Evolutionary conservation across 352 stramenopile species (phyloP).

Genomic region (Phytophthora multivora): DNA sequence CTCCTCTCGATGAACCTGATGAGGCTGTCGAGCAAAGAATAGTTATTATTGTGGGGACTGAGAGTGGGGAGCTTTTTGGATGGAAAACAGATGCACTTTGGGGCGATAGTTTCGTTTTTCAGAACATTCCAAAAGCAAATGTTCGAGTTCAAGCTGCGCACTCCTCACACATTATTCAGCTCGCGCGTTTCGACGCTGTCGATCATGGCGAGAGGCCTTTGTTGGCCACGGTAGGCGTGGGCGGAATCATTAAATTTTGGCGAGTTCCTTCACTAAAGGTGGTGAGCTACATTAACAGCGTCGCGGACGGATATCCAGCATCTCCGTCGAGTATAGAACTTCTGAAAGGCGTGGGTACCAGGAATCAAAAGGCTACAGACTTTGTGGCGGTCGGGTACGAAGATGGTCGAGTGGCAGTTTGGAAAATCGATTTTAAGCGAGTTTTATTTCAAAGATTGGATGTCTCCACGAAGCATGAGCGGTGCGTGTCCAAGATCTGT

Average conservation of each 20-base stretch:
- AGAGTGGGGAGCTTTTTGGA: slow-evolving; percentile 44
- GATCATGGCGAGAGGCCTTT: background rate
- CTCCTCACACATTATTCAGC: slow-evolving; percentile 54
- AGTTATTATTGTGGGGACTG: slow-evolving; percentile 42
- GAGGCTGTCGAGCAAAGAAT: background rate
- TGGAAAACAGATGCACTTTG: slow-evolving; percentile 32
- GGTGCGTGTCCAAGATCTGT: slow-evolving; percentile 44
- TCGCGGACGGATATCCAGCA: slow-evolving; percentile 24
- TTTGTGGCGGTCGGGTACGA: slow-evolving; percentile 54
- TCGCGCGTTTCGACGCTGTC: slow-evolving; percentile 17
- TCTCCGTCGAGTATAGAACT: slow-evolving; percentile 48
- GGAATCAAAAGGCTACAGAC: background rate
- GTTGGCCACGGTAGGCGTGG: slow-evolving; percentile 51
- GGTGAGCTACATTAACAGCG: slow-evolving; percentile 45
- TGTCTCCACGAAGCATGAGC: slow-evolving; percentile 44
- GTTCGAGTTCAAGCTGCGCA: slow-evolving; percentile 35
- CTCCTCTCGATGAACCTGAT: background rate
- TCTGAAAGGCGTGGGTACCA: slow-evolving; percentile 7
- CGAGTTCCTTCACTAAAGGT: slow-evolving; percentile 41
- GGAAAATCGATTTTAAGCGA: slow-evolving; percentile 25
- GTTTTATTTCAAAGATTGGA: slow-evolving; percentile 34
- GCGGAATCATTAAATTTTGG: slow-evolving; percentile 72
- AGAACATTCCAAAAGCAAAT: slow-evolving; percentile 32
- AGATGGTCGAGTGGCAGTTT: slow-evolving; percentile 54
- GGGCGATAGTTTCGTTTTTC: background rate